Evolutionary conservation across 2,329 filamentous ascomycete genomes (phyloP).

Genomic region (Clarireedia paspali): DNA sequence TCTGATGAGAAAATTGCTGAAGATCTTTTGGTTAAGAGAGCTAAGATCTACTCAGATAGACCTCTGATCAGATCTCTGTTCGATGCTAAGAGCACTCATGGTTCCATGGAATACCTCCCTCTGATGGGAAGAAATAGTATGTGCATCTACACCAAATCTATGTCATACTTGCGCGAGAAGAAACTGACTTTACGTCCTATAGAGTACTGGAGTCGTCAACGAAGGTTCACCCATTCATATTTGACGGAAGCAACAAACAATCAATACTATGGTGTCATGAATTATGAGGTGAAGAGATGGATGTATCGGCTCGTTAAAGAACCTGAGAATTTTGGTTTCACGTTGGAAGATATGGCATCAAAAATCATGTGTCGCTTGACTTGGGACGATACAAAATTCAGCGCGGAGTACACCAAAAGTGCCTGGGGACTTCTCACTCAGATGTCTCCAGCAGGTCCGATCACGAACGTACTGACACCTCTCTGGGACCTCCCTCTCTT

Average conservation of each 20-base stretch:
- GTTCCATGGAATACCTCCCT: constrained; percentile 8
- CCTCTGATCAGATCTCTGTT: constrained; percentile 21
- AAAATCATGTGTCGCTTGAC: not conserved
- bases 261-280: not conserved
- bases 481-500: not conserved
- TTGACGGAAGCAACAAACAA: not conserved
- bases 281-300: not conserved
- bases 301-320: not conserved
- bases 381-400: not conserved
- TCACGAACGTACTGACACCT: not conserved
- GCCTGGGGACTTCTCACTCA: not conserved
- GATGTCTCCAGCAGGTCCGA: not conserved
- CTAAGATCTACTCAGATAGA: constrained; percentile 32
- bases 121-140: not conserved
- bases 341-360: not conserved
- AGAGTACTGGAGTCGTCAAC: not conserved
- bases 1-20: constrained; percentile 34
- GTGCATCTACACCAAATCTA: not conserved
- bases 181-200: not conserved
- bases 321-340: not conserved
- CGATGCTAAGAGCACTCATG: constrained; percentile 20
- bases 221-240: not conserved
- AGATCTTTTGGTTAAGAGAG: constrained; percentile 34
- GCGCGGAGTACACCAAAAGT: not conserved
- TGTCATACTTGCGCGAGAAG: not conserved